A percentile compares a stretch with the other conserved stretches of the same genome.
These are phyloP conservation scores for Trametes maxima DNA, from an alignment of 768 basidiomycete genomes.

Conservation along the genomic window DNA sequence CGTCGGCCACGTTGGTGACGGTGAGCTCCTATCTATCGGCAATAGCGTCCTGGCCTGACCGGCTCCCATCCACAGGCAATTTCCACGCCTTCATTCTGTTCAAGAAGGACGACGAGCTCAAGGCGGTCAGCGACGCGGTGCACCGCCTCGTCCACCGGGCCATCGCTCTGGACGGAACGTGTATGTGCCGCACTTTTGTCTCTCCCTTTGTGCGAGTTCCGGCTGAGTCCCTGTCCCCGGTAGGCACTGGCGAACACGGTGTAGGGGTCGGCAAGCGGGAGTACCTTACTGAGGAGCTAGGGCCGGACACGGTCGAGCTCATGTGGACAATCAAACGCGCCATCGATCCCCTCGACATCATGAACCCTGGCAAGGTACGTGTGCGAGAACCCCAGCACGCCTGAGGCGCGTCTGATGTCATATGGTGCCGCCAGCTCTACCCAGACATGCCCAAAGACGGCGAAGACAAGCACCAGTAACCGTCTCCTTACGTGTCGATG, in stretches of 20 bases:
- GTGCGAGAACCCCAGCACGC: not conserved
- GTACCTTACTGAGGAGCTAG: conserved; percentile 83
- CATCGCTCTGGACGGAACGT: conserved; percentile 74
- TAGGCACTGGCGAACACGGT: conserved; percentile 86
- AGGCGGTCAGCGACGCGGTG: conserved; percentile 57
- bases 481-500: not conserved
- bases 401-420: not conserved
- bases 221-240: not conserved
- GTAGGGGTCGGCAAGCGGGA: conserved; percentile 86
- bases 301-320: conserved; percentile 75
- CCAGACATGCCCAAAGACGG: conserved; percentile 6
- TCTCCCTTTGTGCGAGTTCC: too few species aligned
- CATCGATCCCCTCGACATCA: conserved; percentile 76
- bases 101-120: conserved; percentile 58
- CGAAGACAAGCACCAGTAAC: not conserved
- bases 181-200: conserved; percentile 40
- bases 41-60: not conserved
- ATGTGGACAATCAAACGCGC: conserved; percentile 85
- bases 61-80: conserved; percentile 40
- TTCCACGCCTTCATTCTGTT: conserved; percentile 59
- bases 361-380: conserved; percentile 81
- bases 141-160: conserved; percentile 75
- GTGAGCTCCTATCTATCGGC: conserved; percentile 37
- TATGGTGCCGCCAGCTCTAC: conserved; percentile 2
- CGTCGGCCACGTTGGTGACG: conserved; percentile 82